These are phyloP conservation scores for Pseudoturritis turrita DNA, from an alignment of 345 rosid species.

Conservation along the genomic window DNA sequence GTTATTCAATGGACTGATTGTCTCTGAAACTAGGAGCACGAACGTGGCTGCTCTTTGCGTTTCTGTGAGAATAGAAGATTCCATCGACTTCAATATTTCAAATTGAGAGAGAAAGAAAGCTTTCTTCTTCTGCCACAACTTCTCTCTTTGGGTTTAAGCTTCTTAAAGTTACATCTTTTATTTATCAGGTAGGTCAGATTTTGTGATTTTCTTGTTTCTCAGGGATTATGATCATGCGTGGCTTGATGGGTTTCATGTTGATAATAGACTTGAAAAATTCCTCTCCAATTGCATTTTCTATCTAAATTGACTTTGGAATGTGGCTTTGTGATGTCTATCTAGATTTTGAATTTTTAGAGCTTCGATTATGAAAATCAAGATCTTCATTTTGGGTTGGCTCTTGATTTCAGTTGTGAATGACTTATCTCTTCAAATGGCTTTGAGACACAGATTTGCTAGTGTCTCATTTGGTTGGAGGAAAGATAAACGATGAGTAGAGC, in stretches of 20 bases:
- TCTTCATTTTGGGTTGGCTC: neutral
- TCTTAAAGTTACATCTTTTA: conserved; percentile 6
- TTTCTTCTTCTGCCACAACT: neutral
- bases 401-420: neutral
- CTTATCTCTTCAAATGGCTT: neutral
- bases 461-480: neutral
- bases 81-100: neutral
- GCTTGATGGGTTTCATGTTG: conserved; percentile 10
- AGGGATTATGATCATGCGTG: conserved; percentile 7
- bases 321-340: neutral
- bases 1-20: conserved; percentile 1
- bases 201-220: neutral
- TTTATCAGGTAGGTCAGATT: neutral
- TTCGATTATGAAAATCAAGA: neutral
- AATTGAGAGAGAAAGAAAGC: neutral
- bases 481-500: neutral
- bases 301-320: neutral
- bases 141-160: conserved; percentile 2
- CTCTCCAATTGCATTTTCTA: neutral
- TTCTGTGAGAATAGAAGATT: neutral
- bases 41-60: conserved; percentile 13
- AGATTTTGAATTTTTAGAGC: neutral
- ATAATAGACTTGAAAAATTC: neutral
- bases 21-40: conserved; percentile 20
- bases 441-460: neutral